Conservation (phyloP, 2,329 filamentous ascomycete genomes). For the Colletotrichum theobromicola region DNA sequence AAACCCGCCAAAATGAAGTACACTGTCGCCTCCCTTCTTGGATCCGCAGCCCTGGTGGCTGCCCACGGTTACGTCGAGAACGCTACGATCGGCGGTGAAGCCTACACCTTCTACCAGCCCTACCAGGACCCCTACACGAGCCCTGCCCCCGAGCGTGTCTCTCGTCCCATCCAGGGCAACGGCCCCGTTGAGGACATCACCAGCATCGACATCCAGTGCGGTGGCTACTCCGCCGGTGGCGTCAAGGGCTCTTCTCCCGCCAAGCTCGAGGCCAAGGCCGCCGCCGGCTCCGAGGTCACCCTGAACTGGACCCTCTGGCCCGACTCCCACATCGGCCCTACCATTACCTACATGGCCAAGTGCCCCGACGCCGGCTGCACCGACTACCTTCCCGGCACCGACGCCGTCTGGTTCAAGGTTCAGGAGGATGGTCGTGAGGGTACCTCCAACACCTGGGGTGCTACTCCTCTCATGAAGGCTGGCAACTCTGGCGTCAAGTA, state of each 20-base stretch:
- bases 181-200: slow-evolving; percentile 61
- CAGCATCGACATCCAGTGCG: slow-evolving; percentile 61
- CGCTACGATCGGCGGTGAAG: slow-evolving; percentile 45
- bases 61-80: slow-evolving; percentile 55
- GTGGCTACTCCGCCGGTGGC: slow-evolving; percentile 55
- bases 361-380: slow-evolving; percentile 60
- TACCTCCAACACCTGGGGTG: slow-evolving; percentile 53
- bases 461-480: slow-evolving; percentile 48
- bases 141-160: slow-evolving; percentile 53
- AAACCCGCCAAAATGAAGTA: slow-evolving; percentile 22
- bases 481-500: slow-evolving; percentile 46
- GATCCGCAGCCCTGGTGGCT: slow-evolving; percentile 44
- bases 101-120: slow-evolving; percentile 39
- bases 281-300: slow-evolving; percentile 58
- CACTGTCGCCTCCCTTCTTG: slow-evolving; percentile 27
- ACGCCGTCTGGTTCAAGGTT: slow-evolving; percentile 60
- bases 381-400: slow-evolving; percentile 50
- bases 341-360: slow-evolving; percentile 65
- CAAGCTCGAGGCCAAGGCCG: slow-evolving; percentile 55
- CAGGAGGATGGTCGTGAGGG: slow-evolving; percentile 54
- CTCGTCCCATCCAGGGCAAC: slow-evolving; percentile 61
- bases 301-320: slow-evolving; percentile 61
- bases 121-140: slow-evolving; percentile 48
- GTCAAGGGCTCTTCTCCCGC: slow-evolving; percentile 55
- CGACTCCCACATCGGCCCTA: slow-evolving; percentile 56